Evolutionary conservation across 352 stramenopile species (phyloP), one percentile per base, ranked within the genome.

Genomic region (Globisporangium megalacanthum): DNA sequence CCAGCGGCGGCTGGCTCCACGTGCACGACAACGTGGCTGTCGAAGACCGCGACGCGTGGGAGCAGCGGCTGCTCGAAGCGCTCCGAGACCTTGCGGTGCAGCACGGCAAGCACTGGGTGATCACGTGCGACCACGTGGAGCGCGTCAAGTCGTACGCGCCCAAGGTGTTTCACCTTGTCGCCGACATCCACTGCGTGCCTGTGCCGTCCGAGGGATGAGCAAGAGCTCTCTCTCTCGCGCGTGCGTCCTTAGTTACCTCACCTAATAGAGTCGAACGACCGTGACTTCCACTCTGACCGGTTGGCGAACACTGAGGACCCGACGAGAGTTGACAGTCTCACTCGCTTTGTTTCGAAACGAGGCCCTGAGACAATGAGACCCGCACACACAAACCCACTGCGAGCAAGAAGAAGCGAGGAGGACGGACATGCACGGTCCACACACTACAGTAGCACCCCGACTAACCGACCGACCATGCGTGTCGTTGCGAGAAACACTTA

Each of bases 11-110:
- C 7, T 98, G 90, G 93, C 70, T 99, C 41, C 96, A 99, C 65
- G 78, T 99, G 41, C 96, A 99, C 66, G 95, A 93, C 49, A 99
- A 98, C 60, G 94, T 98, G 31, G 75, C 83, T 6, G 75, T 88
- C 13, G 67, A 87, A 46, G 88, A 98, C 61, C 71, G 75, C 29
- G 66, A 93, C 41, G 57, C 60, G 10, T 97, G 91, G 91, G 73
- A 88, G 33, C 56, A 87, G 41, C 78, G 78, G 17, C 61, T 96
- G 3, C 49, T 89, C 15, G 33, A 56, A 33, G 75, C 77, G 36
- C 80, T 95, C 48, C 31, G 53, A 2, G 36, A 62, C 37, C 62
- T 97, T 3, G 83, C 77, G 0, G 48, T 64, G 25, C 53, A 69
- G n/a, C 62, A 61, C 25, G 79, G 74, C 6, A 88, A 83, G 46